These are phyloP conservation scores for Kurtzmaniella quercitrusa DNA, from an alignment of 1,139 yeast genomes.

Conservation along the genomic window DNA sequence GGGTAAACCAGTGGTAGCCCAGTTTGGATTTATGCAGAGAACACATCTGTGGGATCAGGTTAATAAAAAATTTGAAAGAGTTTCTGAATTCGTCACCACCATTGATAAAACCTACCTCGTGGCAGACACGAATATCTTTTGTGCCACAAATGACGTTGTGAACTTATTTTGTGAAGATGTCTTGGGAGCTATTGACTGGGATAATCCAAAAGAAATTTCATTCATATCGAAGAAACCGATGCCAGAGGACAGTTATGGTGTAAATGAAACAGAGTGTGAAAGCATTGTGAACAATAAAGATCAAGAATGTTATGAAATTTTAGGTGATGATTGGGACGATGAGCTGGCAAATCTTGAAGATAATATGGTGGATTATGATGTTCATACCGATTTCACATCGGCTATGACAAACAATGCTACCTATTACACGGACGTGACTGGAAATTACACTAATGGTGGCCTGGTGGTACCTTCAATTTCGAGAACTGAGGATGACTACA, in stretches of 20 bases:
- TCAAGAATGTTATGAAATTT: too few species aligned
- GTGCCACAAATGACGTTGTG: conserved; percentile 24
- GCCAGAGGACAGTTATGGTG: neutral
- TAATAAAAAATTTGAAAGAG: conserved; percentile 10
- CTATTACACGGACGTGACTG: neutral
- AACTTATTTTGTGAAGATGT: conserved; percentile 17
- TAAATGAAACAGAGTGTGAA: neutral
- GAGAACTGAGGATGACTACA: too few species aligned
- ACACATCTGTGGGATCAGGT: conserved; percentile 11
- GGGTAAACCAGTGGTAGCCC: conserved; percentile 16
- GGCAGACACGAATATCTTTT: conserved; percentile 13
- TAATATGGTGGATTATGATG: neutral
- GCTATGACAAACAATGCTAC: too few species aligned
- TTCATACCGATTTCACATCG: too few species aligned
- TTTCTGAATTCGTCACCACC: conserved; percentile 12
- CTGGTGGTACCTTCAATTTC: too few species aligned
- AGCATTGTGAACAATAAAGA: neutral
- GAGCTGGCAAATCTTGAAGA: neutral
- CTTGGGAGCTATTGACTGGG: conserved; percentile 20
- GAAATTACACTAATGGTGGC: too few species aligned
- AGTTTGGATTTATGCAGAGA: conserved; percentile 13
- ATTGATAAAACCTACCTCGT: conserved; percentile 12
- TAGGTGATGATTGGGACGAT: too few species aligned
- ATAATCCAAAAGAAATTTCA: conserved; percentile 13
- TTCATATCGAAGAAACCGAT: neutral